Evolutionary conservation across 23 red algal genomes (phyloP).

Genomic region (Gracilaria domingensis): DNA sequence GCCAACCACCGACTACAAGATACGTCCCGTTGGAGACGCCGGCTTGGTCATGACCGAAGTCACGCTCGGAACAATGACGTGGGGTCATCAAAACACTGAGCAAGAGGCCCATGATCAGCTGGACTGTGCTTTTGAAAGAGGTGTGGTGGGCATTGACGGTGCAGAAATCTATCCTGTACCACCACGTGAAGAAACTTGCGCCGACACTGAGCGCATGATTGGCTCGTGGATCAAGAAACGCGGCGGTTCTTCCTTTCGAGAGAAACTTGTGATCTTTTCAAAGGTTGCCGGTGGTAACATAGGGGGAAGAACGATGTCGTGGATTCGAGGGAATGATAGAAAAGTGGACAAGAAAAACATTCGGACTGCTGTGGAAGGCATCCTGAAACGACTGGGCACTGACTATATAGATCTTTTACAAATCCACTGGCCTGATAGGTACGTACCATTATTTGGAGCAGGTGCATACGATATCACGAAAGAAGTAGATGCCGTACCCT

Average conservation of each 20-base stretch:
- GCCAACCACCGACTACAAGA: not conserved
- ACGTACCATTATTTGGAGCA: constrained; percentile 89
- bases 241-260: constrained; percentile 64
- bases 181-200: constrained; percentile 52
- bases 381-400: constrained; percentile 73
- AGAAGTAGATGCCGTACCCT: constrained; percentile 54
- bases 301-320: constrained; percentile 10
- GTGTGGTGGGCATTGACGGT: constrained; percentile 87
- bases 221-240: constrained; percentile 82
- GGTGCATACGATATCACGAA: constrained; percentile 69
- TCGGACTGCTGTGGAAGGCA: constrained; percentile 68
- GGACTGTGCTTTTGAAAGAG: constrained; percentile 79
- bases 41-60: constrained; percentile 42
- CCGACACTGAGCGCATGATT: constrained; percentile 79
- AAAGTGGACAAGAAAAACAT: constrained; percentile 60
- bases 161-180: constrained; percentile 98
- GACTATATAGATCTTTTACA: constrained; percentile 95
- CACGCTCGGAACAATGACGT: constrained; percentile 94
- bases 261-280: constrained; percentile 77
- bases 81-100: constrained; percentile 89
- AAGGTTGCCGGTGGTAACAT: constrained; percentile 75
- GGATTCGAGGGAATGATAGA: constrained; percentile 44
- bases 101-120: constrained; percentile 82
- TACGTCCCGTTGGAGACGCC: constrained; percentile 9
- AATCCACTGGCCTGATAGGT: constrained; percentile 97